phyloP scores from a whole-genome alignment of 2,329 filamentous ascomycete genomes.

The Exophiala sp. region DNA sequence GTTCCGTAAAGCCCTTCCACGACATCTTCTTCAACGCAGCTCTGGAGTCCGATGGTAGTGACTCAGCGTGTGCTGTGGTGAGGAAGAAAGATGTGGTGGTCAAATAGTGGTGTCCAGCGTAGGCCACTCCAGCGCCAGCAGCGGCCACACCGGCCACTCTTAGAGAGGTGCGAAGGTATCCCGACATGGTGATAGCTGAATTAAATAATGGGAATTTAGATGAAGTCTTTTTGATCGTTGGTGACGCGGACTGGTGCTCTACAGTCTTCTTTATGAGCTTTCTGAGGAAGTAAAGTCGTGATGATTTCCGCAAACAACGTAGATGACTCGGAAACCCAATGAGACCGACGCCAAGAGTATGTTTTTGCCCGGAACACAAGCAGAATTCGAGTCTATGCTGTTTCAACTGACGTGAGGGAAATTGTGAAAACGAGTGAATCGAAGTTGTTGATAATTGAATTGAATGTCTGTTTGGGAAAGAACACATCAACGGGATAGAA shows the following conservation, averaged over 20 bases:
- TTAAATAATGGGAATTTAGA: background rate
- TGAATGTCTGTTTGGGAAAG: background rate
- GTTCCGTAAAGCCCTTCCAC: slow-evolving; percentile 41
- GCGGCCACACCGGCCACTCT: slow-evolving; percentile 15
- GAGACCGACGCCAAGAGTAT: no score
- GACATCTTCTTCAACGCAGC: slow-evolving; percentile 27
- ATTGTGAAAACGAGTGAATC: background rate
- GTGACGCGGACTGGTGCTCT: no score
- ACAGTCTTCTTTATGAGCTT: no score
- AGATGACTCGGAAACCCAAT: no score
- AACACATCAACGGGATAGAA: background rate
- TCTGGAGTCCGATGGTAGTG: slow-evolving; percentile 26
- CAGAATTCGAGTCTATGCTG: no score
- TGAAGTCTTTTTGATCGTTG: no score
- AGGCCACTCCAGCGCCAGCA: slow-evolving; percentile 17
- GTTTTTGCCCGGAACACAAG: no score
- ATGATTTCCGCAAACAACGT: no score
- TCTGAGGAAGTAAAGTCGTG: no score
- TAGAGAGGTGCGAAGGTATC: slow-evolving; percentile 16
- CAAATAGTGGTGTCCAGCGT: slow-evolving; percentile 21
- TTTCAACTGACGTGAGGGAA: no score
- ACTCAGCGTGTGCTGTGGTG: slow-evolving; percentile 26
- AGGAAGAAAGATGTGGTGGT: slow-evolving; percentile 21
- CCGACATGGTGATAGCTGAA: slow-evolving; percentile 8
- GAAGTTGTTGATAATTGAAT: background rate